Percentiles rank a stretch among this genome's conserved stretches.
phyloP scores from a whole-genome alignment of 148 eudicot species.

The Arbutus unedo region DNA sequence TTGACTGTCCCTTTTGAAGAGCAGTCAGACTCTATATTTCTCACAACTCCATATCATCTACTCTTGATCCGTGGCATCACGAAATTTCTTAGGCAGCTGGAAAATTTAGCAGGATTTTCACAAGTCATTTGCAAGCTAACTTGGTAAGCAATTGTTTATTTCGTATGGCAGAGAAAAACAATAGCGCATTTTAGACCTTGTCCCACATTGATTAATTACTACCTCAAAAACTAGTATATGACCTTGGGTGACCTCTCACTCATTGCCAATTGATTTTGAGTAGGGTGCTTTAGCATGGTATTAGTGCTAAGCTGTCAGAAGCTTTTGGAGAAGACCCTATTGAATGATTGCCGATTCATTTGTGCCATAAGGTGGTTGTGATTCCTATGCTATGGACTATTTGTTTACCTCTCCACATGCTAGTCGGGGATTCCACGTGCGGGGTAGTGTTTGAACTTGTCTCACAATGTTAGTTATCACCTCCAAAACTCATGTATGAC shows the following conservation, averaged over 20 bases:
- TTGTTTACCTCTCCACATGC: neutral
- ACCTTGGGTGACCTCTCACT: neutral
- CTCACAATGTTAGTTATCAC: neutral
- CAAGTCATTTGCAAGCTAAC: neutral
- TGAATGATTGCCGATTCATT: too few species aligned
- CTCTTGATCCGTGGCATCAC: neutral
- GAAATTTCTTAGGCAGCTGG: neutral
- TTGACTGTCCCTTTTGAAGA: neutral
- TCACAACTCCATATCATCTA: neutral
- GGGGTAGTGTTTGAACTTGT: neutral
- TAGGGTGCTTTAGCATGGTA: neutral
- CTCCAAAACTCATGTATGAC: neutral
- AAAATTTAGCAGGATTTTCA: neutral
- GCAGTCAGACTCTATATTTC: neutral
- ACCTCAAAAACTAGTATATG: neutral
- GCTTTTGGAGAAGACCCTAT: too few species aligned
- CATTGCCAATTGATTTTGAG: neutral
- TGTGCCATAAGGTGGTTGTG: too few species aligned
- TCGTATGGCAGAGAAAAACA: neutral
- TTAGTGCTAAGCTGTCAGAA: neutral
- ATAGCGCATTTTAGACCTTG: neutral
- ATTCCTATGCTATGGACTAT: too few species aligned
- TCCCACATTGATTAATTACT: neutral
- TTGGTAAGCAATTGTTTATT: neutral
- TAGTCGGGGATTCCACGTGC: neutral